These are phyloP conservation scores for Triticum turgidum DNA, from an alignment of 176 grass and related monocot species.

Conservation along the genomic window DNA sequence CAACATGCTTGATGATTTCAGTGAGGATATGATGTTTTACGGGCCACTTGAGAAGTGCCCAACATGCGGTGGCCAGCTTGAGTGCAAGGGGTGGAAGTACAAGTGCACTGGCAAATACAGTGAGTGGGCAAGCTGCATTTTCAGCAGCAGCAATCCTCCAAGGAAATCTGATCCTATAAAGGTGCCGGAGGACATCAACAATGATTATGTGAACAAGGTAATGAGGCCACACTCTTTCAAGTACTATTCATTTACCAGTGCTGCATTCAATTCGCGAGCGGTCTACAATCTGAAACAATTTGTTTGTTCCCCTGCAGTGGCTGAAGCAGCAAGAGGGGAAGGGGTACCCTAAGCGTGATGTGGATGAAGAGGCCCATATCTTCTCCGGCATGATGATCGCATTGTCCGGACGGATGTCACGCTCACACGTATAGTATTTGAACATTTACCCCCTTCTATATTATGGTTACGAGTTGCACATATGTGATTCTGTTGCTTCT, in stretches of 20 bases:
- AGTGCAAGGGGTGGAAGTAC: constrained; percentile 59
- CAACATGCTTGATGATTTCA: constrained; percentile 4
- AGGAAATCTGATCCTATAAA: constrained; percentile 39
- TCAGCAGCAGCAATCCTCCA: constrained; percentile 39
- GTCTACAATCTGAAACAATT: constrained; percentile 6
- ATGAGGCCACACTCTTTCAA: background rate
- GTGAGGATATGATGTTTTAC: constrained; percentile 84
- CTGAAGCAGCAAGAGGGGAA: constrained; percentile 46
- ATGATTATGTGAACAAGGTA: constrained; percentile 55
- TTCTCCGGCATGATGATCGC: constrained; percentile 65
- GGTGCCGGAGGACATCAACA: constrained; percentile 44
- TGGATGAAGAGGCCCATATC: constrained; percentile 45
- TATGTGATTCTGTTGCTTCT: background rate
- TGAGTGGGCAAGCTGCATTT: constrained; percentile 62
- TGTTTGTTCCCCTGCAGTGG: constrained; percentile 48
- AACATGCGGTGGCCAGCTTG: constrained; percentile 51
- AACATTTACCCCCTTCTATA: background rate
- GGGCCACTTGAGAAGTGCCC: constrained; percentile 68
- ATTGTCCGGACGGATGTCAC: constrained; percentile 76
- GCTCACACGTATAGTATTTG: constrained; percentile 59
- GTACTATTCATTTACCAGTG: background rate
- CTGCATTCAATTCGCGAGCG: background rate
- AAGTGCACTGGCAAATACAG: constrained; percentile 52
- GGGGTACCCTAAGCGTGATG: constrained; percentile 41
- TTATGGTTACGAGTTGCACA: background rate